phyloP scores from a whole-genome alignment of 306 rosid species.

The Rosa multiflora region DNA sequence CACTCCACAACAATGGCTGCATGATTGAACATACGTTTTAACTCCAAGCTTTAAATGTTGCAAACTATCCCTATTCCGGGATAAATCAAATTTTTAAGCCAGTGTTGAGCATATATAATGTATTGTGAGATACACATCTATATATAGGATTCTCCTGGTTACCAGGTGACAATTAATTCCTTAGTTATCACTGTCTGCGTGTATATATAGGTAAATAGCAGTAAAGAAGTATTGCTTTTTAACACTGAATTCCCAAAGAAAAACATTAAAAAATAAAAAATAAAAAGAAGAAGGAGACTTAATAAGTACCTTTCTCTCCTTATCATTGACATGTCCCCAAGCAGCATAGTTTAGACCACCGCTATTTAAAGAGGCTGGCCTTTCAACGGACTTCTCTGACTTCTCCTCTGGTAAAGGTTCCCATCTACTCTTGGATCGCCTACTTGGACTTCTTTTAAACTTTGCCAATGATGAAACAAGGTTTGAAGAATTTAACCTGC shows the following conservation, averaged over 20 bases:
- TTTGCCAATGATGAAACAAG: constrained; percentile 52
- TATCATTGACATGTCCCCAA: constrained; percentile 55
- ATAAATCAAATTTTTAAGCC: neutral
- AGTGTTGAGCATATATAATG: neutral
- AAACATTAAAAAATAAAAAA: neutral
- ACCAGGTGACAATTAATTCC: neutral
- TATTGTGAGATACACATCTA: neutral
- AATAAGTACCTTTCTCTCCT: constrained; percentile 70
- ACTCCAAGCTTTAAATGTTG: neutral
- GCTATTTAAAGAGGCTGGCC: constrained; percentile 37
- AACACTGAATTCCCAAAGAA: neutral
- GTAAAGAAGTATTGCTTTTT: neutral
- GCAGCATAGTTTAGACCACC: constrained; percentile 48
- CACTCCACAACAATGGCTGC: constrained; percentile 59
- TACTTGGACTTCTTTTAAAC: constrained; percentile 72
- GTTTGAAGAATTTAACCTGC: constrained; percentile 45
- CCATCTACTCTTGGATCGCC: constrained; percentile 92
- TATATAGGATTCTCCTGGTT: neutral
- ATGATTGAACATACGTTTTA: constrained; percentile 12
- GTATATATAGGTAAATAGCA: neutral
- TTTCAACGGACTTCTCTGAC: constrained; percentile 60
- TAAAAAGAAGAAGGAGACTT: neutral
- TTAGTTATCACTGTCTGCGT: neutral
- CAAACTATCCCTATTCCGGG: neutral
- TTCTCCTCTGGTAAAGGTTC: constrained; percentile 92